Conservation (phyloP, 169 alveolate species). For the Miamiensis avidus region DNA sequence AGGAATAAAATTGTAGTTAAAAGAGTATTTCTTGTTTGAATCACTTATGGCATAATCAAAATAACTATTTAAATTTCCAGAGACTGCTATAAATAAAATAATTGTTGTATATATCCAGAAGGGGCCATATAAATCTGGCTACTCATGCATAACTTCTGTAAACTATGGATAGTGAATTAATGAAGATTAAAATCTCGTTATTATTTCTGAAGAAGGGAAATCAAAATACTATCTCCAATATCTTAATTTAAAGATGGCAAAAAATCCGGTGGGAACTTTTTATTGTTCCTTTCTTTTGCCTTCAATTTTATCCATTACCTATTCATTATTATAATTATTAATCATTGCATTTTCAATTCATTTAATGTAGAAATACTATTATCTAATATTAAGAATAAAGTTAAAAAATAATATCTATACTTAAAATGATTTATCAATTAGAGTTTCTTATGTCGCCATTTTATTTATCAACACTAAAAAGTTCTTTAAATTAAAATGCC, state of each 20-base stretch:
- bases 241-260: not conserved
- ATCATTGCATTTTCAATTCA: too few relatives aligned
- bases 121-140: constrained; percentile 32
- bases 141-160: constrained; percentile 14
- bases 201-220: constrained; percentile 2
- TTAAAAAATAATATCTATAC: too few relatives aligned
- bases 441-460: not conserved
- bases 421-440: not conserved
- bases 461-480: too few relatives aligned
- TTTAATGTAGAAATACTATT: too few relatives aligned
- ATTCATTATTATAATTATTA: too few relatives aligned
- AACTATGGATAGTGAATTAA: constrained; percentile 1
- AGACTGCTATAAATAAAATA: constrained; percentile 8
- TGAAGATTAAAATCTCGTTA: constrained; percentile 9
- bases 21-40: not conserved
- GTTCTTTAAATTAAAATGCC: too few relatives aligned
- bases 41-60: not conserved
- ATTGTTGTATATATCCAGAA: constrained; percentile 42
- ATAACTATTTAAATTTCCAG: constrained; percentile 10
- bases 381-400: too few relatives aligned
- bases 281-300: not conserved
- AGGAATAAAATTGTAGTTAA: not conserved
- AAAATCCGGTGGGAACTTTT: not conserved
- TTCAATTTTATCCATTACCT: not conserved
- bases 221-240: constrained; percentile 19